Evolutionary conservation across 441 rosid genomes (phyloP), one percentile per base, ranked within the genome.

Genomic region (Aquilaria agallochum): DNA sequence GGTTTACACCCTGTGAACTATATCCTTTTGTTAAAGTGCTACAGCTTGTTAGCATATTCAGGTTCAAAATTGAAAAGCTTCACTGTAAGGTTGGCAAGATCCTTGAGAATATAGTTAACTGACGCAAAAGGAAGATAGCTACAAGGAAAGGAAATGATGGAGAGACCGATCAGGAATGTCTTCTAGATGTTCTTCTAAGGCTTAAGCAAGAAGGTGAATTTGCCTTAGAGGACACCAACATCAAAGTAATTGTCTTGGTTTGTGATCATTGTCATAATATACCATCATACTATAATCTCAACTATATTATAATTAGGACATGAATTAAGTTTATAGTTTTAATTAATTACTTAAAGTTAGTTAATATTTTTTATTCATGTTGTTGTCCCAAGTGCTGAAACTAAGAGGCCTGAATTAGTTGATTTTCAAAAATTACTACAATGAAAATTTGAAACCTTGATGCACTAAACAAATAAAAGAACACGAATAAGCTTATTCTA

Each of bases 21-120:
- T 77, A 50, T 45, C 79, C 79, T 30, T 78, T 74, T n/a, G 9
- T 59, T 31, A 70, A 54, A 54, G 12, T 63, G 15, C 69, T 77
- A 12, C 66, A 66, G 13, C 6, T 36, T 27, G n/a, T 66, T 5
- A 71, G 53, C 58, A 77, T 76, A 48, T 45, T 56, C 13, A 64
- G 56, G 60, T 6, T 31, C 3, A 47, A 31, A 56, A n/a, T 72
- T 1, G 33, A 56, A 31, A 68, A 48, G 50, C 31, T 74, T 2
- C 64, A 50, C 9, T 11, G 48, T 4, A 55, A 56, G 31, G 33
- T 48, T 2, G 79, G 74, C 13, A 51, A 47, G 61, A 51, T 75
- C 11, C 55, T 69, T 2, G 71, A 70, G 10, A 56, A 50, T 32
- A 69, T 78, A 33, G 64, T 78, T 13, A 20, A 52, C 9, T 67